phyloP scores from a whole-genome alignment of 192 early-diverging fungal species.

The Rhizoclosmatium globosum region DNA sequence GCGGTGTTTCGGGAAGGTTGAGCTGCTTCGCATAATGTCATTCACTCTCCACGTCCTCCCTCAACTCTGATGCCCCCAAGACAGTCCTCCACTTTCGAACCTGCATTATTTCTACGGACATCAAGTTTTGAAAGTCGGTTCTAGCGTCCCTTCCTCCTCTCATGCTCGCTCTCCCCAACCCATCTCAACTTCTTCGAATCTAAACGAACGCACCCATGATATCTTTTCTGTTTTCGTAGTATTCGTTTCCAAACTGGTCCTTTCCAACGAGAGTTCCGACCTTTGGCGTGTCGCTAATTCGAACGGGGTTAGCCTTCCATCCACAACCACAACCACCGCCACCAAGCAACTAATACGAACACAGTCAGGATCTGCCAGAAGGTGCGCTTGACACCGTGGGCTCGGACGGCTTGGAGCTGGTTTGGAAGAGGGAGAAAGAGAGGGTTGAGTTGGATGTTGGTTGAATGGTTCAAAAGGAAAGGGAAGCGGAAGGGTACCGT shows the following conservation, averaged over 20 bases:
- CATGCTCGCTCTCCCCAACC: no score
- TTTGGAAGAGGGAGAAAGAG: not conserved
- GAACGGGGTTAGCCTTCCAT: not conserved
- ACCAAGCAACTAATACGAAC: constrained; percentile 17
- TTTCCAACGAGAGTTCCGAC: constrained; percentile 57
- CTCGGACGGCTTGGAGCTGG: constrained; percentile 31
- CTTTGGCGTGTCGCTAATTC: constrained; percentile 49
- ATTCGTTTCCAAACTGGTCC: constrained; percentile 60
- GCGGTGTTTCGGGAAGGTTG: no score
- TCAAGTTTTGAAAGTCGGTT: no score
- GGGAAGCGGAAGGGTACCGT: not conserved
- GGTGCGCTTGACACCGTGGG: constrained; percentile 29
- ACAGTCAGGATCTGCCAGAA: constrained; percentile 41
- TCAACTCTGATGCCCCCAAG: no score
- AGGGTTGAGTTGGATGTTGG: not conserved
- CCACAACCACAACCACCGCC: not conserved
- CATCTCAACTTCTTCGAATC: not conserved
- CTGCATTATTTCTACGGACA: no score
- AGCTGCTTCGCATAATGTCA: no score
- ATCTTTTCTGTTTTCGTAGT: constrained; percentile 60
- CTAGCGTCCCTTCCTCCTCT: no score
- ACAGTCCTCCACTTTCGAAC: no score
- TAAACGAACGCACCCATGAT: constrained; percentile 34
- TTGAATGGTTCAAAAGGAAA: not conserved
- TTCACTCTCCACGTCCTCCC: not conserved